phyloP scores from a whole-genome alignment of 2,329 filamentous ascomycete species.

The Diplodia sapinea region DNA sequence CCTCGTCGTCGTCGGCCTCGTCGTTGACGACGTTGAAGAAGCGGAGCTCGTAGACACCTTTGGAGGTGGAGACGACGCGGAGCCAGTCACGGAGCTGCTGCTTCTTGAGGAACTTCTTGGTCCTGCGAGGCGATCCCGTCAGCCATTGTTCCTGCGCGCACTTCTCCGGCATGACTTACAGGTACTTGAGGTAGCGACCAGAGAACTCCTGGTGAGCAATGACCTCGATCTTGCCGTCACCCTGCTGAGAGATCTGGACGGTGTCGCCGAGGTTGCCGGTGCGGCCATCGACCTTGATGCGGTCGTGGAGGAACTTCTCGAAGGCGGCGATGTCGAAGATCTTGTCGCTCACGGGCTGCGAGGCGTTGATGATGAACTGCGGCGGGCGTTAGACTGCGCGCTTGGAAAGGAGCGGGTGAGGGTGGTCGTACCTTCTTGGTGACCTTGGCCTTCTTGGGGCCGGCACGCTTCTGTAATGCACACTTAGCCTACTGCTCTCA shows the following conservation, averaged over 20 bases:
- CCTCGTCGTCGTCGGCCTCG: conserved; percentile 96
- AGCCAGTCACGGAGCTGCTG: conserved; percentile 99
- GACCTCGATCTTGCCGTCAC: conserved; percentile 98
- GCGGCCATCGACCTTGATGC: conserved; percentile 99
- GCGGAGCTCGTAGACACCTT: conserved; percentile 99
- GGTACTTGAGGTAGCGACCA: conserved; percentile 99
- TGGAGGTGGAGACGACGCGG: conserved; percentile 95
- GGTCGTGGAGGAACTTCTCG: conserved; percentile 99
- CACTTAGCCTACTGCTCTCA: conserved; percentile 94
- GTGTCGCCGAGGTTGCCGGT: conserved; percentile 96
- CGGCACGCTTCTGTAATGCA: conserved; percentile 62
- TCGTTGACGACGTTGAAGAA: conserved; percentile 99
- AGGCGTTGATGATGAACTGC: conserved; percentile 99
- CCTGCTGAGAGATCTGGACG: conserved; percentile 86
- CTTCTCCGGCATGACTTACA: conserved; percentile 66
- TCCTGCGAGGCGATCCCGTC: conserved; percentile 61
- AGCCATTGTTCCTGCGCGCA: conserved; percentile 26
- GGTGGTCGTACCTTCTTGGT: conserved; percentile 75
- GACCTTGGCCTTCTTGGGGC: conserved; percentile 67
- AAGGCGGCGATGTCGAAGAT: conserved; percentile 99
- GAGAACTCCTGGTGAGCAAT: conserved; percentile 97
- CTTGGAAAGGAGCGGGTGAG: background rate
- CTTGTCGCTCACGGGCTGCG: conserved; percentile 97
- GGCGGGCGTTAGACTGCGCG: background rate
- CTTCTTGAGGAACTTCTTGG: conserved; percentile 99